These are phyloP conservation scores for Xanthoconium separans DNA, from an alignment of 1,284 basidiomycete genomes.

Conservation along the genomic window DNA sequence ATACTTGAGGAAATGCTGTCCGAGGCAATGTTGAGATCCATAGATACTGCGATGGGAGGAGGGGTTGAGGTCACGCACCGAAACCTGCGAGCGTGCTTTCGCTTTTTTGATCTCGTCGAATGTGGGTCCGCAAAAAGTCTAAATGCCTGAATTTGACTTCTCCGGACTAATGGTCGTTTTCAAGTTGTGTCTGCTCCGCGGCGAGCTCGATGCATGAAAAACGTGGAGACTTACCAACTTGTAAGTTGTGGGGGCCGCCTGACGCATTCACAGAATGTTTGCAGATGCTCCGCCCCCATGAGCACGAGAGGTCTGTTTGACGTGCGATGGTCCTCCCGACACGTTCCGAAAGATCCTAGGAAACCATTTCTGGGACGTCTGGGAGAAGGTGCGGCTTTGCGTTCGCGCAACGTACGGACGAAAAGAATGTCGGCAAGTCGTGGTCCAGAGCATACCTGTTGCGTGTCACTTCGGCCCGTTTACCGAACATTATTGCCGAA, in stretches of 20 bases:
- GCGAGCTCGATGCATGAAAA: slow-evolving; percentile 27
- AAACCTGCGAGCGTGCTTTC: slow-evolving; percentile 45
- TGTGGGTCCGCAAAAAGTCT: slow-evolving; percentile 28
- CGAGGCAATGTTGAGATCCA: neutral
- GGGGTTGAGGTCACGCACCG: slow-evolving; percentile 32
- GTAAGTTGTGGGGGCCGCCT: too few relatives aligned
- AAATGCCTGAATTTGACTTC: slow-evolving; percentile 28
- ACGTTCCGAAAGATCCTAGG: slow-evolving; percentile 23
- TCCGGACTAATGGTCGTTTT: slow-evolving; percentile 38
- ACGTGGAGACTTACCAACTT: too few relatives aligned
- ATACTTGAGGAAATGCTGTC: slow-evolving; percentile 40
- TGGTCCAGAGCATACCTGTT: slow-evolving; percentile 25
- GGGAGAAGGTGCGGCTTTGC: slow-evolving; percentile 21
- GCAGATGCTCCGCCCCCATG: slow-evolving; percentile 23
- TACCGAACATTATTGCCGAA: too few relatives aligned
- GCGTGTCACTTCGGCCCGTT: neutral
- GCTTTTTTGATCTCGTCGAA: slow-evolving; percentile 48
- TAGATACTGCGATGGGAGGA: slow-evolving; percentile 27
- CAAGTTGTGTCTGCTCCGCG: slow-evolving; percentile 37
- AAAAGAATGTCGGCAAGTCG: slow-evolving; percentile 18
- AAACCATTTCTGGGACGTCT: slow-evolving; percentile 19
- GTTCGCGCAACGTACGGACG: slow-evolving; percentile 14
- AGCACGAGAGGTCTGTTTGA: slow-evolving; percentile 26
- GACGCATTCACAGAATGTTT: slow-evolving; percentile 38
- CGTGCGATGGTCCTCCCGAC: slow-evolving; percentile 1